Evolutionary conservation across 139 green algal genomes (phyloP), one percentile per base, ranked within the genome.

Genomic region (Chlamydomonas urium): DNA sequence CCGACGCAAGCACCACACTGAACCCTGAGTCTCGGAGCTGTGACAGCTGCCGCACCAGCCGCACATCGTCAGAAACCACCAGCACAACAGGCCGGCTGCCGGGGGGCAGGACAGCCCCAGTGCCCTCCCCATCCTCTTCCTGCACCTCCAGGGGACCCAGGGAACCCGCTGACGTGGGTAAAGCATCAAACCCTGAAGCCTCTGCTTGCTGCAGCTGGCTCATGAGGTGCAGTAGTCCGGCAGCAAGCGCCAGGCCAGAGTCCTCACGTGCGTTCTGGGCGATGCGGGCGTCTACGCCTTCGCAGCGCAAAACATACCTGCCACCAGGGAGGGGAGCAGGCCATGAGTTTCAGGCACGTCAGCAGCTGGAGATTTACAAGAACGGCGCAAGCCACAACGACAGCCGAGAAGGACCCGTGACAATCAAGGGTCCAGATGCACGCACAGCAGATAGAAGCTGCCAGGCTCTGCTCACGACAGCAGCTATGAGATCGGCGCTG

Each of bases 221-320:
- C 10, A 6, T 26, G 32, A 67, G 60, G 19, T 67, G 38, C 33
- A 45, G 14, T 26, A 67, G 29, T 6, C 60, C 60, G 29, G 14
- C 17, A 10, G 60, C 60, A 5, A 67, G 8, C 23, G 60, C 31
- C n/a, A 45, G 4, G 60, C 60, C 32, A 5, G 60, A 67, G 33
- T 67, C 60, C 33, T 67, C 60, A 10, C 23, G 19, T 10, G 60
- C 60, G 33, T 67, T 67, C 60, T 67, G 60, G 17, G 60, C 60
- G 5, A 67, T 26, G 17, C 60, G 31, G 4, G 33, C 60, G 29
- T 67, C 60, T 8, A 45, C 60, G 17, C 60, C 60, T 31, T 67
- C 60, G 29, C 60, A 67, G 23, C 60, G 60, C 60, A 67, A 45
- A 8, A 67, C 33, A 31, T 67, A 67, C 5, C 42, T 50, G 42